phyloP scores from a whole-genome alignment of 352 stramenopile species.

The Phytophthora nicotianae region DNA sequence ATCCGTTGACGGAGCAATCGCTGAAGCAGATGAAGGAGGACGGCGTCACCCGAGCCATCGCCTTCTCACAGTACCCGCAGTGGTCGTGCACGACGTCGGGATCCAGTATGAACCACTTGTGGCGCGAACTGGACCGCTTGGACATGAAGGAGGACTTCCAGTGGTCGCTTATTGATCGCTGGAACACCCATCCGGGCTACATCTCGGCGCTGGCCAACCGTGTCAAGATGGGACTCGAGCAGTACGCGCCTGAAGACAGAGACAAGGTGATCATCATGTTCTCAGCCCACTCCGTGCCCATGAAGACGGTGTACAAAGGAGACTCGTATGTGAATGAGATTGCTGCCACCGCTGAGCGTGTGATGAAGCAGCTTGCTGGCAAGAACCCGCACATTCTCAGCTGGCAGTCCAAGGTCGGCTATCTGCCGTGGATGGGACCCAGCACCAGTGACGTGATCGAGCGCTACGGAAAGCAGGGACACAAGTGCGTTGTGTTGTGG shows the following conservation, averaged over 20 bases:
- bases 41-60: conserved; percentile 94
- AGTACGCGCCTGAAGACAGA: conserved; percentile 90
- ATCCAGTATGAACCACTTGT: conserved; percentile 94
- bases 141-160: conserved; percentile 89
- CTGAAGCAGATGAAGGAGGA: conserved; percentile 95
- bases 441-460: conserved; percentile 97
- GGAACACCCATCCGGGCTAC: conserved; percentile 97
- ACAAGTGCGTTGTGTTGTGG: conserved; percentile 72
- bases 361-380: conserved; percentile 72
- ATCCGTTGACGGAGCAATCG: conserved; percentile 97
- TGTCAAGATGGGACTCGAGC: conserved; percentile 92
- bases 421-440: conserved; percentile 97
- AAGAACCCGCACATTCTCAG: conserved; percentile 90
- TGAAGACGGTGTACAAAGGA: conserved; percentile 90
- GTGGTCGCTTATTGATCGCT: conserved; percentile 89
- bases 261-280: conserved; percentile 93
- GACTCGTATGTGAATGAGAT: conserved; percentile 91
- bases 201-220: conserved; percentile 92
- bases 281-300: conserved; percentile 89
- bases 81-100: conserved; percentile 98
- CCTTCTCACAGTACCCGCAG: conserved; percentile 98
- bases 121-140: conserved; percentile 82
- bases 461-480: conserved; percentile 90
- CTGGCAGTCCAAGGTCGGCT: conserved; percentile 98
- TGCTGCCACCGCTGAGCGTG: conserved; percentile 66